Evolutionary conservation across 2,329 filamentous ascomycete genomes (phyloP), one percentile per base, ranked within the genome.

Genomic region (Cladosporium sp.): DNA sequence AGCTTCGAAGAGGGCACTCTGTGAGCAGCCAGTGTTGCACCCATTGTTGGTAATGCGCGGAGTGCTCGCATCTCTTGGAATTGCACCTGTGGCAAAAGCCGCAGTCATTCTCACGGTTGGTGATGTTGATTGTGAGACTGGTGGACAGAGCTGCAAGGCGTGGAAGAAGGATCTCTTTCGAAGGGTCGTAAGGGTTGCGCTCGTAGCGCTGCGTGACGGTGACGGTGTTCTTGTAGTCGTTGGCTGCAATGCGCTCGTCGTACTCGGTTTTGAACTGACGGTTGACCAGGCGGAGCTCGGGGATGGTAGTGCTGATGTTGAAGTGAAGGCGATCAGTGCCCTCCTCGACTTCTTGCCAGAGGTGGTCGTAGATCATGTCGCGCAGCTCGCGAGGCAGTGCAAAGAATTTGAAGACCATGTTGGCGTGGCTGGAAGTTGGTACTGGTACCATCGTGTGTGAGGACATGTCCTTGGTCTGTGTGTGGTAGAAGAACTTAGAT

Each of bases 331-430:
- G 18, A 38, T 59, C 34, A 8, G 24, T 14, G 24, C 11, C 21
- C 10, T 15, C 32, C 34, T 26, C 34, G 12, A 4, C 26, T 14
- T 61, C 59, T 32, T 32, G 41, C 15, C 24, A 38, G 38, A 61
- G n/a, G 28, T 54, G 24, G 28, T 47, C 54, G 57, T 63, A 68
- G 66, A 68, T 68, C 21, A 65, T 44, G 49, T 69, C 66, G 59
- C 67, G 65, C 12, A 70, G 61, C 36, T 70, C 66, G 34, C 59
- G 59, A 11, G 66, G 59, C 5, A 68, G 54, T 28, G 24, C 30
- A 64, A 66, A 70, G 57, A 65, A 67, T 11, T 32, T 4, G 49
- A 52, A 52, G 26, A 30, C 12, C 18, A 15, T 26, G 3, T 52
- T 5, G 24, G 36, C 36, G 5, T 41, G 14, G 36, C 15, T 18